Conservation (phyloP, 441 rosid species). For the Biscutella laevigata region DNA sequence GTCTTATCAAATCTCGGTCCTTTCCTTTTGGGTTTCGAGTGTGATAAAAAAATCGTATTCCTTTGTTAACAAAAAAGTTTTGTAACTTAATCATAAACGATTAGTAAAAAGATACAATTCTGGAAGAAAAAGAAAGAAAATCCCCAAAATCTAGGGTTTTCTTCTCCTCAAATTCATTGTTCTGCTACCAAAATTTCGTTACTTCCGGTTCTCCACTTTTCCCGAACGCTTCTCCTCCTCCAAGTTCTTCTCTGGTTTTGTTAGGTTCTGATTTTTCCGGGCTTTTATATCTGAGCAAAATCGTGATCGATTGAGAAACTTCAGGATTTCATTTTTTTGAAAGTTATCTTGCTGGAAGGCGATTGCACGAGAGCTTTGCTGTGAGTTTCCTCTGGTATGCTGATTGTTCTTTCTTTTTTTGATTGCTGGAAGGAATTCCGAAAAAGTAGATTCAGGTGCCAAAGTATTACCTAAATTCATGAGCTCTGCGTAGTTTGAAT, state of each 20-base stretch:
- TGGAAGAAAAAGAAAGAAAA: background rate
- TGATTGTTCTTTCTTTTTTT: background rate
- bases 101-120: slow-evolving; percentile 4
- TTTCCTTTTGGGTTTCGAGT: background rate
- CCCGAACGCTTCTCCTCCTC: slow-evolving; percentile 14
- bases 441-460: background rate
- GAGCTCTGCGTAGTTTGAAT: background rate
- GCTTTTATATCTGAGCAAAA: too few relatives aligned
- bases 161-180: background rate
- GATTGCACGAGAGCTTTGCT: slow-evolving; percentile 6
- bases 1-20: slow-evolving; percentile 17
- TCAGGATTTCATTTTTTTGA: background rate
- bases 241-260: background rate
- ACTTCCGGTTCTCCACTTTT: slow-evolving; percentile 10
- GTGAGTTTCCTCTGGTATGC: slow-evolving; percentile 6
- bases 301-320: slow-evolving; percentile 12
- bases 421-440: background rate
- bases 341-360: background rate
- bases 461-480: background rate
- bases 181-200: background rate
- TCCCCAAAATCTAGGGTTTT: slow-evolving; percentile 29
- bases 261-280: background rate
- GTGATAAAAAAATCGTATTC: too few relatives aligned
- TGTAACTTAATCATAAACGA: background rate
- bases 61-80: too few relatives aligned